These are phyloP conservation scores for Echeveria elegans DNA, from an alignment of 164 flowering plant genomes.

Conservation along the genomic window DNA sequence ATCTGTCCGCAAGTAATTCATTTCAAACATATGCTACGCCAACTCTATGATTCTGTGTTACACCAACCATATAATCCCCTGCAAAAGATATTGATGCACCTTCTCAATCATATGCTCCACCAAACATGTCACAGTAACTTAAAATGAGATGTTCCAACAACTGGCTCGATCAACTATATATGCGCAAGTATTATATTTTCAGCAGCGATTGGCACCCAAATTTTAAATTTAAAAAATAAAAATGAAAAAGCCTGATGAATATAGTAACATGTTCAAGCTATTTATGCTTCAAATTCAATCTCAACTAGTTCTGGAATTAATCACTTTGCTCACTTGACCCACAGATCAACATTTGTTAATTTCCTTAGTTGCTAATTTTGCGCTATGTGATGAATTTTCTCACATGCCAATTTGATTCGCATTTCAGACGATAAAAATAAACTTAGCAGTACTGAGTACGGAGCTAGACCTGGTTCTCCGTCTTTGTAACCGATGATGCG, in stretches of 20 bases:
- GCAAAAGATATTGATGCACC: neutral
- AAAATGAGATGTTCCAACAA: neutral
- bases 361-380: neutral
- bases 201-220: neutral
- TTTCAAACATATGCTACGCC: neutral
- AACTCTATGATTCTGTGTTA: conserved; percentile 1
- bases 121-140: neutral
- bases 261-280: neutral
- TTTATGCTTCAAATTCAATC: neutral
- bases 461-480: neutral
- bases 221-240: no score
- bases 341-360: neutral
- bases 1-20: neutral
- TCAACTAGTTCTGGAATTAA: neutral
- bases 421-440: neutral
- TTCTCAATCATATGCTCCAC: neutral
- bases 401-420: conserved; percentile 1
- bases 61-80: neutral
- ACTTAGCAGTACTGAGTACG: neutral
- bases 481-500: neutral
- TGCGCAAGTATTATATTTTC: neutral
- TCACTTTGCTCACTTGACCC: neutral
- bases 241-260: neutral
- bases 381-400: no score
- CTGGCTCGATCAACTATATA: neutral